Conservation (phyloP, 208 protist species). For the Crithidia thermophila region DNA sequence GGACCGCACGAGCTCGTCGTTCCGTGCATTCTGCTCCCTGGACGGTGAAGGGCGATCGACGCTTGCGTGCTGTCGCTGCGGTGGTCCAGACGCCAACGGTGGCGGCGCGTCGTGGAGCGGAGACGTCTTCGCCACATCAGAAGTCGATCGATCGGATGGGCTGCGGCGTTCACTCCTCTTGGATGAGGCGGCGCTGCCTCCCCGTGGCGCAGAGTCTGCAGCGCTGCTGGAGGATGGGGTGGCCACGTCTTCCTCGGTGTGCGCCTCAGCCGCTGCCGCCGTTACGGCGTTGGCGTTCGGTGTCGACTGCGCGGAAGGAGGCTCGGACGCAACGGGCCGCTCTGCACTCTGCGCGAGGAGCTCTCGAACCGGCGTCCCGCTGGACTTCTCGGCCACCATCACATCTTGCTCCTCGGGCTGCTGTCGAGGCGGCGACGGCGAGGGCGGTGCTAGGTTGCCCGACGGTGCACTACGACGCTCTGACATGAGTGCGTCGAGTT, state of each 20-base stretch:
- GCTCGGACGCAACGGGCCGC: constrained; percentile 6
- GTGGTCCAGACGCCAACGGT: not conserved
- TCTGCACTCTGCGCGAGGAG: constrained; percentile 15
- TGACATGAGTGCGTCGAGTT: constrained; percentile 21
- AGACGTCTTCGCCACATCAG: not conserved
- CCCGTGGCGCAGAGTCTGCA: not conserved
- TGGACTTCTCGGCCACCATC: not conserved
- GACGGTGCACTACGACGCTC: constrained; percentile 10
- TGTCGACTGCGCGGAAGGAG: constrained; percentile 14
- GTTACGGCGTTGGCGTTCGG: constrained; percentile 17
- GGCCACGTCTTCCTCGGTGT: not conserved
- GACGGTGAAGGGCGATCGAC: not conserved
- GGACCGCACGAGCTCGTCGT: constrained; percentile 19
- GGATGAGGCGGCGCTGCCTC: constrained; percentile 2
- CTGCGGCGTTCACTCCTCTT: not conserved
- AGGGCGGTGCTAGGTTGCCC: constrained; percentile 35
- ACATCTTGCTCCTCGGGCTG: constrained; percentile 10
- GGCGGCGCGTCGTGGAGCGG: constrained; percentile 9
- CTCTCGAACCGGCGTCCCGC: not conserved
- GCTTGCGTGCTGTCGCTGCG: not conserved
- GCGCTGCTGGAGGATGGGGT: constrained; percentile 13
- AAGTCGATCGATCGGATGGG: not conserved
- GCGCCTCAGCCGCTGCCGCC: constrained; percentile 4
- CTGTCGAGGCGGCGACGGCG: constrained; percentile 31
- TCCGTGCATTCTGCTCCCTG: not conserved